A percentile compares a stretch with the other conserved stretches of the same genome.
These are phyloP conservation scores for Cyberlindnera nakhonratchasimensis DNA, from an alignment of 805 yeast species.

Conservation along the genomic window DNA sequence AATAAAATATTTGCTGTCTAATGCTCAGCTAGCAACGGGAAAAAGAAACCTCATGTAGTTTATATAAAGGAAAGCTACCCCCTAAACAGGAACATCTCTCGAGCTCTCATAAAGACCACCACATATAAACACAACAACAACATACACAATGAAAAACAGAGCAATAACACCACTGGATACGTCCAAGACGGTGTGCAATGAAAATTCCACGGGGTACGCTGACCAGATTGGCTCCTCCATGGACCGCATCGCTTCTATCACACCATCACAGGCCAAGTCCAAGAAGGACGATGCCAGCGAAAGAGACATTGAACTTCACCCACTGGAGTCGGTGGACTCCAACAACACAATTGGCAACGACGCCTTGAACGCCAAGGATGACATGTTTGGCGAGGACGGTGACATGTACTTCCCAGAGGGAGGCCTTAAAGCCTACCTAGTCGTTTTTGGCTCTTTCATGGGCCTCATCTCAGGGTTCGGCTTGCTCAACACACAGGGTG, in stretches of 20 bases:
- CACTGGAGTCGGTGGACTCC: slow-evolving; percentile 3
- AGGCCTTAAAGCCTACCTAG: slow-evolving; percentile 52
- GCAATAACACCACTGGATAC: slow-evolving; percentile 8
- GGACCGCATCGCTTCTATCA: slow-evolving; percentile 3
- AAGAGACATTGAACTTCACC: slow-evolving; percentile 10
- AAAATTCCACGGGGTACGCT: slow-evolving; percentile 7
- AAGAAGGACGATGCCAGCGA: slow-evolving; percentile 10
- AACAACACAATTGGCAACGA: slow-evolving; percentile 12
- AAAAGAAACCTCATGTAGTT: no score
- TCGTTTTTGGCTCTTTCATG: slow-evolving; percentile 54
- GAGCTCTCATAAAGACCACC: no score
- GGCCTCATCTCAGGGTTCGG: slow-evolving; percentile 57
- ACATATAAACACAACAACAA: not conserved
- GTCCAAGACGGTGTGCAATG: slow-evolving; percentile 4
- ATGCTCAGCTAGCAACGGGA: no score
- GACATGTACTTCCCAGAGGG: slow-evolving; percentile 51
- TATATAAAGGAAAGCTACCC: no score
- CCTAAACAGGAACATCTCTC: no score
- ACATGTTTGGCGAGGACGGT: slow-evolving; percentile 25
- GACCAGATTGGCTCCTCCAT: slow-evolving; percentile 2
- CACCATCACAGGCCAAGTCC: not conserved
- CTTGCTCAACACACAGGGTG: slow-evolving; percentile 55
- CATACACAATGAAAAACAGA: slow-evolving; percentile 1
- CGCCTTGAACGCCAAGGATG: slow-evolving; percentile 8
- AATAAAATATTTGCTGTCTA: no score